These are phyloP conservation scores for Eimeria acervulina DNA, from an alignment of 169 alveolate species.

Conservation along the genomic window DNA sequence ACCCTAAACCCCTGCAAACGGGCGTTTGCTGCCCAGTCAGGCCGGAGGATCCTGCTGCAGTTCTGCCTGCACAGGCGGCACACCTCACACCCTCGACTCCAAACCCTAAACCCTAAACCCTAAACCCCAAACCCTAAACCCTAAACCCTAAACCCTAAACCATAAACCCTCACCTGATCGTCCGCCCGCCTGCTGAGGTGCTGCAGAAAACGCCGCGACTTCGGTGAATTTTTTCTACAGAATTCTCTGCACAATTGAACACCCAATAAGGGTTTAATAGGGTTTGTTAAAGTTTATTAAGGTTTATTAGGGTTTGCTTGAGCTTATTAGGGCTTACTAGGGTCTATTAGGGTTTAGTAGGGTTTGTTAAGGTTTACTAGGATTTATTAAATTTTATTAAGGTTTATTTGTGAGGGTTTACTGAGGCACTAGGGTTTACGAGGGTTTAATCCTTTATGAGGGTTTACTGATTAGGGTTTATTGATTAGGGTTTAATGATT, in stretches of 20 bases:
- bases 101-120: not conserved
- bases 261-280: not conserved
- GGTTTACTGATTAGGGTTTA: not conserved
- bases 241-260: not conserved
- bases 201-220: constrained; percentile 14
- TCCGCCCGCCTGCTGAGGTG: constrained; percentile 40
- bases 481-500: not conserved
- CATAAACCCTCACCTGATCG: constrained; percentile 5
- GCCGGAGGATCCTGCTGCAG: not conserved
- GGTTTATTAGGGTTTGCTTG: not conserved
- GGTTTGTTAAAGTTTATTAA: not conserved
- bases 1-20: not conserved
- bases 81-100: not conserved
- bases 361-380: not conserved
- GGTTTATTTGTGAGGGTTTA: not conserved
- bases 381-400: not conserved
- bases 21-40: not conserved
- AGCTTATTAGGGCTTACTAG: not conserved
- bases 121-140: constrained; percentile 10
- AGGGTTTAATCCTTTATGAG: not conserved
- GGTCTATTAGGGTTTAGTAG: not conserved
- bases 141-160: not conserved
- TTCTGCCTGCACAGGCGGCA: not conserved
- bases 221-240: not conserved
- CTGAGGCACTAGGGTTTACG: not conserved